Conservation (phyloP, 441 rosid genomes). For the Eugenia klotzschiana region DNA sequence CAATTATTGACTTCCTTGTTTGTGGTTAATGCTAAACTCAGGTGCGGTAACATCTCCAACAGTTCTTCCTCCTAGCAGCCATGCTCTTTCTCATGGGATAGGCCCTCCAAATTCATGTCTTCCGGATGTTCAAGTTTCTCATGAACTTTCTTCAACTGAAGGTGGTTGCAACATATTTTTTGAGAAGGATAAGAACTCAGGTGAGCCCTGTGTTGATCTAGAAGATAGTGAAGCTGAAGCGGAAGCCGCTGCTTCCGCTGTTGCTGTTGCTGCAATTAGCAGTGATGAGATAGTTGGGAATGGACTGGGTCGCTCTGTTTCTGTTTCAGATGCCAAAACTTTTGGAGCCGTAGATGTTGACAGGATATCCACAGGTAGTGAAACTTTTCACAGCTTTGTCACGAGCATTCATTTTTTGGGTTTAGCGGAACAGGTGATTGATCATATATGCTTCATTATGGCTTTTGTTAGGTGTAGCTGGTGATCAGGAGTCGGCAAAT, state of each 20-base stretch:
- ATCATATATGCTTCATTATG: not conserved
- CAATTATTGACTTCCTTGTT: not conserved
- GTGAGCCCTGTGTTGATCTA: constrained; percentile 37
- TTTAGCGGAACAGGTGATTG: not conserved
- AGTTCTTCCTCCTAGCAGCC: constrained; percentile 42
- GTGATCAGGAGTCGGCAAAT: constrained; percentile 37
- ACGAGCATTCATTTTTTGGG: not conserved
- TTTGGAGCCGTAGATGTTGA: constrained; percentile 38
- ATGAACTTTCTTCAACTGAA: constrained; percentile 28
- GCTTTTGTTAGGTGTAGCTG: constrained; percentile 32
- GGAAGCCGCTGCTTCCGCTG: constrained; percentile 87
- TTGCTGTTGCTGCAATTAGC: constrained; percentile 88
- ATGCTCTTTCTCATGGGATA: constrained; percentile 40
- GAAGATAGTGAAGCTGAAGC: constrained; percentile 75
- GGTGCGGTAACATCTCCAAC: constrained; percentile 94
- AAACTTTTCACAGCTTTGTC: not conserved
- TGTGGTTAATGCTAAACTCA: constrained; percentile 14
- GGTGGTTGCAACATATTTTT: constrained; percentile 47
- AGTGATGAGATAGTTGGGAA: constrained; percentile 60
- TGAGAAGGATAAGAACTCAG: constrained; percentile 51
- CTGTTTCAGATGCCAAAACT: constrained; percentile 45
- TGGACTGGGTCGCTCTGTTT: constrained; percentile 26
- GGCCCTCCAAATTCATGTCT: constrained; percentile 46
- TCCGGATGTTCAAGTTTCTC: constrained; percentile 31
- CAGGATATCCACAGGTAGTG: constrained; percentile 26